A percentile compares a stretch with the other conserved stretches of the same genome.
Conservation (phyloP, 2,329 filamentous ascomycete species). For the Neophaeococcomyces aloes region DNA sequence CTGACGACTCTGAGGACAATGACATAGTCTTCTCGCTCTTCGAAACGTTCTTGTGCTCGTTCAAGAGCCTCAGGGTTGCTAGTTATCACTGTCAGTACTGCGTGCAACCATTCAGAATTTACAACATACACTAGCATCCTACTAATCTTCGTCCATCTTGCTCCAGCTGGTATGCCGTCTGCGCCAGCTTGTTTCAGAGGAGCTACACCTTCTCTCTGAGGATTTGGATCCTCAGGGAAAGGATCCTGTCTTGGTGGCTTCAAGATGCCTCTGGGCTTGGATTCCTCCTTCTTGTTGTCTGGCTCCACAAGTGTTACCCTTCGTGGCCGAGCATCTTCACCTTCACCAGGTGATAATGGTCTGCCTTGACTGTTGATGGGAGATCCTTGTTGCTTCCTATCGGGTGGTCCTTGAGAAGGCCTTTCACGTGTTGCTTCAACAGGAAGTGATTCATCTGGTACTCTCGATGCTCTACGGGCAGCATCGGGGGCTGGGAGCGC, state of each 20-base stretch:
- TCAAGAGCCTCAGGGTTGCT: conserved; percentile 79
- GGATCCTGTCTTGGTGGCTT: conserved; percentile 62
- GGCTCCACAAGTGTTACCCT: conserved; percentile 53
- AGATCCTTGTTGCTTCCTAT: neutral
- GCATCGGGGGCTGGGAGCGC: neutral
- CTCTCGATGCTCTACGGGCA: neutral
- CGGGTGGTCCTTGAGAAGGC: conserved; percentile 11
- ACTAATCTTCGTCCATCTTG: conserved; percentile 88
- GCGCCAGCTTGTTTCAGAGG: conserved; percentile 82
- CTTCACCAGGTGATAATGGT: conserved; percentile 16
- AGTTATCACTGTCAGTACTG: too few species aligned
- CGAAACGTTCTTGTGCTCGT: conserved; percentile 78
- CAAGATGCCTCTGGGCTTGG: conserved; percentile 67
- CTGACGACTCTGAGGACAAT: conserved; percentile 82
- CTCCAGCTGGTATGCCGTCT: conserved; percentile 64
- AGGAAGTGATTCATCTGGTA: too few species aligned
- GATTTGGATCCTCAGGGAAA: conserved; percentile 78
- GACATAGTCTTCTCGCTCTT: conserved; percentile 85
- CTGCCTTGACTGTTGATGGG: conserved; percentile 2
- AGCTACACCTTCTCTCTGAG: conserved; percentile 78
- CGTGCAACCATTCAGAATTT: too few species aligned
- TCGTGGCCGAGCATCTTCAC: conserved; percentile 18
- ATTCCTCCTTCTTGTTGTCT: conserved; percentile 55
- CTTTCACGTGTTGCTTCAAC: neutral
- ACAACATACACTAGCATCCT: conserved; percentile 78